These are phyloP conservation scores for Centaurea solstitialis DNA, from an alignment of 129 eudicot species.

Conservation along the genomic window DNA sequence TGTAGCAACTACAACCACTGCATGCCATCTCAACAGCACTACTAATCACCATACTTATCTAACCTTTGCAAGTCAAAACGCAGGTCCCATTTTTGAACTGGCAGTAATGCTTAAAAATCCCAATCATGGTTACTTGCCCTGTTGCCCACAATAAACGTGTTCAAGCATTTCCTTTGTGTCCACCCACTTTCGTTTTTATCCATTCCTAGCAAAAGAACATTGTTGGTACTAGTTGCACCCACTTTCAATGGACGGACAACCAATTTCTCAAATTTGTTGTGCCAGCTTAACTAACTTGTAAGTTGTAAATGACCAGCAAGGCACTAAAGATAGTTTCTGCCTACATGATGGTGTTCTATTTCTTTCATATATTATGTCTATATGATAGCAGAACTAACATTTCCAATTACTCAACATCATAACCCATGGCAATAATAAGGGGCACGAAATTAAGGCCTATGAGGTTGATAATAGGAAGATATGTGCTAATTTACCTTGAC, in stretches of 20 bases:
- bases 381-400: background rate
- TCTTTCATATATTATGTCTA: background rate
- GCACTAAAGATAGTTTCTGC: background rate
- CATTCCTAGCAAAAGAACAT: background rate
- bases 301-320: background rate
- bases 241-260: background rate
- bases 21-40: background rate
- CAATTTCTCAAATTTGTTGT: background rate
- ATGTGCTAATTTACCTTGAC: conserved; percentile 61
- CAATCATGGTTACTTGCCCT: background rate
- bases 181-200: background rate
- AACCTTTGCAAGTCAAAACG: background rate
- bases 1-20: background rate
- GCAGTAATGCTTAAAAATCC: background rate
- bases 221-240: background rate
- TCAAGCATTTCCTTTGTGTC: background rate
- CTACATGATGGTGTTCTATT: background rate
- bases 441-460: background rate
- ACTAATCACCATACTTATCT: background rate
- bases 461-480: background rate
- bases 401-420: background rate
- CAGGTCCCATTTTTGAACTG: background rate
- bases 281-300: background rate
- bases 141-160: background rate
- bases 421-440: background rate